Percentiles rank a stretch among this genome's conserved stretches.
phyloP scores from a whole-genome alignment of 1,284 basidiomycete genomes.

The Ceratobasidium sp. region DNA sequence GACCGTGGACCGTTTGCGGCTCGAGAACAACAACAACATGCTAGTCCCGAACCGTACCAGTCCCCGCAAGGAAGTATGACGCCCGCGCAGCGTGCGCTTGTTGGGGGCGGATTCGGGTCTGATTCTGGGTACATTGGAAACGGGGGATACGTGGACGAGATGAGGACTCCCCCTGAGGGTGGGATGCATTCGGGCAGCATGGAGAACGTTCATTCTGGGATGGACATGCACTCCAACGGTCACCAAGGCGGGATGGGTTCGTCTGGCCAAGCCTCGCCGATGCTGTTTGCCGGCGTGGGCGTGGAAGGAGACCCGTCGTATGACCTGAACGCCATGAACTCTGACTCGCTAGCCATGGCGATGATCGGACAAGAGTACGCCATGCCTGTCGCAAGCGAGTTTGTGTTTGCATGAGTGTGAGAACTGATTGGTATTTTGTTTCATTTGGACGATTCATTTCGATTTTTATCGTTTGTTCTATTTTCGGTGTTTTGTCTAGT shows the following conservation, averaged over 20 bases:
- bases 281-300: slow-evolving; percentile 8
- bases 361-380: slow-evolving; percentile 35
- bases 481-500: neutral
- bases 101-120: slow-evolving; percentile 29
- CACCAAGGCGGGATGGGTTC: neutral
- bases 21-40: neutral
- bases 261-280: slow-evolving; percentile 11
- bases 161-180: slow-evolving; percentile 11
- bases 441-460: neutral
- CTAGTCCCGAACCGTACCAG: neutral
- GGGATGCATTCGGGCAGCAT: neutral
- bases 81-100: slow-evolving; percentile 18
- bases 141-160: slow-evolving; percentile 16
- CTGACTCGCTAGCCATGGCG: slow-evolving; percentile 13
- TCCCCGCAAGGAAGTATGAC: neutral
- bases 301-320: neutral
- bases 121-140: neutral
- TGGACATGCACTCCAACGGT: too few species aligned
- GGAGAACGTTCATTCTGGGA: neutral
- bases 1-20: slow-evolving; percentile 10
- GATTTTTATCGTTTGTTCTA: neutral
- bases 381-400: slow-evolving; percentile 8
- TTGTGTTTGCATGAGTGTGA: neutral
- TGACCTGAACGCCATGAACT: slow-evolving; percentile 3
- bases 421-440: neutral